Percentiles rank a stretch among this genome's conserved stretches.
Evolutionary conservation across 1,284 basidiomycete species (phyloP).

Genomic region (Tetrapyrgos nigripes): DNA sequence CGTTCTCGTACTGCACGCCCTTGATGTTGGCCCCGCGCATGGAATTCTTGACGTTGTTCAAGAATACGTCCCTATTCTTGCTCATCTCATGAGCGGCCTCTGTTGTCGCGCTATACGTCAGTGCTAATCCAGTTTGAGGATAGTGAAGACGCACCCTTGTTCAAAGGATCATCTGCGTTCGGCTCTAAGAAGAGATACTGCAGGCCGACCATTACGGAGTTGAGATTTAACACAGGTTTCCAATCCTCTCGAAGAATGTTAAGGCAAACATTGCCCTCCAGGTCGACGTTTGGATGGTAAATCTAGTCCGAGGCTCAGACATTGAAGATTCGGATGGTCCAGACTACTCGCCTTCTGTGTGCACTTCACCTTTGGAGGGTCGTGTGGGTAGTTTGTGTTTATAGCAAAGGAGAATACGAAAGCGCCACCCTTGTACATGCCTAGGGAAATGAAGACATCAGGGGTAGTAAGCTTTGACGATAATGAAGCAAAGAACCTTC

Average conservation of each 20-base stretch:
- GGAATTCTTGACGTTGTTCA: conserved; percentile 81
- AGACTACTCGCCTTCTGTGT: conserved; percentile 79
- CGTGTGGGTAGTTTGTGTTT: conserved; percentile 98
- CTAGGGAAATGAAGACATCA: conserved; percentile 49
- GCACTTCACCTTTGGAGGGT: conserved; percentile 99
- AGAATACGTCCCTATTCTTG: conserved; percentile 82
- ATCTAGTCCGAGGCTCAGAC: conserved; percentile 66
- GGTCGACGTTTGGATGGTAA: conserved; percentile 98
- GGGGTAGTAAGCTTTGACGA: conserved; percentile 14
- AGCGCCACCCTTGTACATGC: conserved; percentile 96
- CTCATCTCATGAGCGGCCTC: conserved; percentile 95
- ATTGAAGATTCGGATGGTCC: background rate
- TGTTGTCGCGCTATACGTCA: conserved; percentile 39
- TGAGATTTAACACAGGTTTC: conserved; percentile 98
- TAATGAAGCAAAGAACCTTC: conserved; percentile 70
- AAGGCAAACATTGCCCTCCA: conserved; percentile 95
- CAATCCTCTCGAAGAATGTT: conserved; percentile 99
- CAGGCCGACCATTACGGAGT: conserved; percentile 96
- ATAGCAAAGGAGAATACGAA: conserved; percentile 96
- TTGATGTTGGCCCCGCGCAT: conserved; percentile 84
- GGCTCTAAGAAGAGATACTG: conserved; percentile 99
- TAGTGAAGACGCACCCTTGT: conserved; percentile 79
- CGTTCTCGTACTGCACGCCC: conserved; percentile 80
- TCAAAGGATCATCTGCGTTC: conserved; percentile 97
- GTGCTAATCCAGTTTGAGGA: conserved; percentile 11